Percentiles rank a stretch among this genome's conserved stretches.
phyloP scores from a whole-genome alignment of 805 yeast species.

The Teunomyces kruisii region DNA sequence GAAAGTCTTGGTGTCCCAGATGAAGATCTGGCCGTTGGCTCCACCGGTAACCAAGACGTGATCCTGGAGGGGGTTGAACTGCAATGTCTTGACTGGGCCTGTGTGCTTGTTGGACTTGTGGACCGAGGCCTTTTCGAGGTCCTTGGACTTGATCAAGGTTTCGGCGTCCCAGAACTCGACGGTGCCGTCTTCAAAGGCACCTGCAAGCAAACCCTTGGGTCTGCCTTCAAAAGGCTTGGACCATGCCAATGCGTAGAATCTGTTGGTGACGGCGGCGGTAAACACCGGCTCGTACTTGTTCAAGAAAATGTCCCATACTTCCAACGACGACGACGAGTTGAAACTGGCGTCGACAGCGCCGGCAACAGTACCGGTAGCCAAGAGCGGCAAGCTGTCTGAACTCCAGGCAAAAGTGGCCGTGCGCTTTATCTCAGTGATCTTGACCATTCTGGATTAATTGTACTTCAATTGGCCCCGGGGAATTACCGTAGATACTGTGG shows the following conservation, averaged over 20 bases:
- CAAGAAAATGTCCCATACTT: constrained; percentile 70
- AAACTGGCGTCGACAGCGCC: constrained; percentile 92
- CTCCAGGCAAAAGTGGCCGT: constrained; percentile 99
- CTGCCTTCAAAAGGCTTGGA: constrained; percentile 53
- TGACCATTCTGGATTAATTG: constrained; percentile 53
- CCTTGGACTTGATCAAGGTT: constrained; percentile 42
- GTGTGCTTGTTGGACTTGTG: constrained; percentile 59
- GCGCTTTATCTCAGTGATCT: constrained; percentile 75
- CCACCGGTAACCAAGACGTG: constrained; percentile 86
- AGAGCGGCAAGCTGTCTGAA: constrained; percentile 63
- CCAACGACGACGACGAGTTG: constrained; percentile 73
- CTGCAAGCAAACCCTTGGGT: constrained; percentile 66
- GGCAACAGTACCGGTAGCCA: constrained; percentile 93
- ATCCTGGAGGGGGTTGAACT: constrained; percentile 72
- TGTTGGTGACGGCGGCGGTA: constrained; percentile 33
- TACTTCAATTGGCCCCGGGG: background rate
- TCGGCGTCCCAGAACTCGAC: constrained; percentile 78
- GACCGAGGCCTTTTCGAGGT: constrained; percentile 43
- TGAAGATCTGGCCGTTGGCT: constrained; percentile 78
- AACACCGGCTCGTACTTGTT: constrained; percentile 31
- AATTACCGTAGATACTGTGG: constrained; percentile 1
- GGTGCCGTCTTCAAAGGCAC: constrained; percentile 82
- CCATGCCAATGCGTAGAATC: constrained; percentile 84
- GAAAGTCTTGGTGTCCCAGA: constrained; percentile 82
- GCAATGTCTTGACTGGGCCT: constrained; percentile 68